These are phyloP conservation scores for Yarrowia osloensis DNA, from an alignment of 805 yeast species.

Conservation along the genomic window DNA sequence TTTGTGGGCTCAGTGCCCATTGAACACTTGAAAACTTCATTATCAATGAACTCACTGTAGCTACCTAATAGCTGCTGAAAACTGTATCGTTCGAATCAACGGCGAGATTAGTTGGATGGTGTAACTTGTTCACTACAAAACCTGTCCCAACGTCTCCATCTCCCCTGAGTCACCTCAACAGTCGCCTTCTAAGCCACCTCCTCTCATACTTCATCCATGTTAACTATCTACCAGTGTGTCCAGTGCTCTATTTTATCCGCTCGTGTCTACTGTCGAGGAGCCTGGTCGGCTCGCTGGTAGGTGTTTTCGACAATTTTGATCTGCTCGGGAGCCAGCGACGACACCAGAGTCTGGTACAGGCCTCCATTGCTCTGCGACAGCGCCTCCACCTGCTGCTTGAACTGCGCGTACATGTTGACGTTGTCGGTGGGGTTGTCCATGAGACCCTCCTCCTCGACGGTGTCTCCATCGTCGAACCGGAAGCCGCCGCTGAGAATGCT, in stretches of 20 bases:
- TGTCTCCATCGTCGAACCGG: conserved; percentile 62
- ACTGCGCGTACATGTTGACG: conserved; percentile 67
- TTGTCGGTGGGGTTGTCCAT: conserved; percentile 77
- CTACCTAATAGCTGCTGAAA: too few species aligned
- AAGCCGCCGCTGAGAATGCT: conserved; percentile 38
- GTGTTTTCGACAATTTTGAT: conserved; percentile 42
- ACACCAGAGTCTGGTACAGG: conserved; percentile 54
- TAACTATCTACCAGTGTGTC: conserved; percentile 3
- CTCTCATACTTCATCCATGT: not conserved
- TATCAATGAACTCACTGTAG: too few species aligned
- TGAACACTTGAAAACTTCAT: too few species aligned
- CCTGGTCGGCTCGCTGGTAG: conserved; percentile 21
- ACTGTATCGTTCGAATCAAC: too few species aligned
- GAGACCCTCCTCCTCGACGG: conserved; percentile 78
- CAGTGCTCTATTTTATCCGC: not conserved
- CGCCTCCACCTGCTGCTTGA: conserved; percentile 55
- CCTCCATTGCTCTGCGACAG: conserved; percentile 53
- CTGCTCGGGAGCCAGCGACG: conserved; percentile 45
- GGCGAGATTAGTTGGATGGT: too few species aligned
- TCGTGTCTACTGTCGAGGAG: not conserved
- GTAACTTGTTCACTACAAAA: too few species aligned
- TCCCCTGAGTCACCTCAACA: too few species aligned
- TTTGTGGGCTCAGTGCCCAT: too few species aligned
- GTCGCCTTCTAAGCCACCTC: too few species aligned
- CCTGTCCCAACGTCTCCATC: too few species aligned